Percentiles rank a stretch among this genome's conserved stretches.
These are phyloP conservation scores for Ormosia semicastrata DNA, from an alignment of 306 rosid genomes.

Conservation along the genomic window DNA sequence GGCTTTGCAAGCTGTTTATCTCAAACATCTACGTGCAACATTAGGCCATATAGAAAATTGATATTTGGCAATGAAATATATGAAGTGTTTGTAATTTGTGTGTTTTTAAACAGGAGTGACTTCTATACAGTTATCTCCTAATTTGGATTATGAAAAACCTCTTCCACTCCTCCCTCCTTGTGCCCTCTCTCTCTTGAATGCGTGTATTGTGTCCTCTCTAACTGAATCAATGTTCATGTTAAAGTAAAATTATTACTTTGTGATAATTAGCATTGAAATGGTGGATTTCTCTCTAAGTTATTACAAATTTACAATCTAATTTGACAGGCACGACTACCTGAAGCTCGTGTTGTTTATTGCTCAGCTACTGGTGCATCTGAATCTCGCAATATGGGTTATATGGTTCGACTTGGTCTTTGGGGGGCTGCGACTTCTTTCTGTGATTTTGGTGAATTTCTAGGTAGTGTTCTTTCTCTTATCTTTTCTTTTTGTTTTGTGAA, in stretches of 20 bases:
- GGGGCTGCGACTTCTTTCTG: constrained; percentile 84
- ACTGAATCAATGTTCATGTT: background rate
- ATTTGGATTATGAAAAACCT: background rate
- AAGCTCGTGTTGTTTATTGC: constrained; percentile 92
- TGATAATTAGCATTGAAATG: constrained; percentile 8
- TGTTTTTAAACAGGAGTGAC: background rate
- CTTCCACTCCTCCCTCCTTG: background rate
- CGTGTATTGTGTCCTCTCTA: background rate
- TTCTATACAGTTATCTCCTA: background rate
- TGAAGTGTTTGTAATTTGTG: background rate
- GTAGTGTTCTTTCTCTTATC: constrained; percentile 34
- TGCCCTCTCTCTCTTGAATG: background rate
- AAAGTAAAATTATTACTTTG: constrained; percentile 9
- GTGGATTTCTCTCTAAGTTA: constrained; percentile 13
- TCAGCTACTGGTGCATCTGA: constrained; percentile 99
- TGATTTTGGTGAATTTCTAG: constrained; percentile 89
- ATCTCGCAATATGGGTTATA: constrained; percentile 98
- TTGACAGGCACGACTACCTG: constrained; percentile 79
- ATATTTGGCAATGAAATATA: background rate
- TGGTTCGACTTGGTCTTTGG: constrained; percentile 99
- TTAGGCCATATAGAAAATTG: background rate
- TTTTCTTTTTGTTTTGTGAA: background rate
- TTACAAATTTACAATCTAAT: constrained; percentile 12
- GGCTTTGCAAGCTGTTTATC: background rate
- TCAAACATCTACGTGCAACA: background rate